Conservation (phyloP, 345 rosid species). For the Dimocarpus longan region DNA sequence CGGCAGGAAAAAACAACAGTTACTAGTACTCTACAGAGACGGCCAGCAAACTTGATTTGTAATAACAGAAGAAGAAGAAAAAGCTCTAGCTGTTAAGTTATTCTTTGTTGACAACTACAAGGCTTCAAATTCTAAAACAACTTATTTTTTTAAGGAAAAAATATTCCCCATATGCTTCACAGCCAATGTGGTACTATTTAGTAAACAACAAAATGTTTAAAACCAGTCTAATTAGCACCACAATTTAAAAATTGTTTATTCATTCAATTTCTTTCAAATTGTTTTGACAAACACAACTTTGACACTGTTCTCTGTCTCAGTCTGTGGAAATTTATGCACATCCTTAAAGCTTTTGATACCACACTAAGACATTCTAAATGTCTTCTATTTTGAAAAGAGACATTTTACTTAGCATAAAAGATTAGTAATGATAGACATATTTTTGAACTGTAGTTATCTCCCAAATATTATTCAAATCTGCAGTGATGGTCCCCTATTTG, state of each 20-base stretch:
- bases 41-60: slow-evolving; percentile 16
- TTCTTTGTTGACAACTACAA: slow-evolving; percentile 25
- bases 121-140: background rate
- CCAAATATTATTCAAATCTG: background rate
- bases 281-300: background rate
- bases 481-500: background rate
- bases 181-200: background rate
- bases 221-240: background rate
- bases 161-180: background rate
- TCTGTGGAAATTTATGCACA: background rate
- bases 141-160: background rate
- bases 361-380: background rate
- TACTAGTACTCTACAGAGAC: background rate
- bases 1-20: background rate
- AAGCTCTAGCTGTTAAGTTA: background rate
- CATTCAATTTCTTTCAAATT: background rate
- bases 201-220: background rate
- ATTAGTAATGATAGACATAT: too few relatives aligned
- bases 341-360: background rate
- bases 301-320: background rate
- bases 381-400: too few relatives aligned
- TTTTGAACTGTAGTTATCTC: background rate
- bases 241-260: background rate
- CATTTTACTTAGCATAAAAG: too few relatives aligned
- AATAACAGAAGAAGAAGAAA: too few relatives aligned